These are phyloP conservation scores for Agaricus subrufescens DNA, from an alignment of 768 basidiomycete genomes.

Conservation along the genomic window DNA sequence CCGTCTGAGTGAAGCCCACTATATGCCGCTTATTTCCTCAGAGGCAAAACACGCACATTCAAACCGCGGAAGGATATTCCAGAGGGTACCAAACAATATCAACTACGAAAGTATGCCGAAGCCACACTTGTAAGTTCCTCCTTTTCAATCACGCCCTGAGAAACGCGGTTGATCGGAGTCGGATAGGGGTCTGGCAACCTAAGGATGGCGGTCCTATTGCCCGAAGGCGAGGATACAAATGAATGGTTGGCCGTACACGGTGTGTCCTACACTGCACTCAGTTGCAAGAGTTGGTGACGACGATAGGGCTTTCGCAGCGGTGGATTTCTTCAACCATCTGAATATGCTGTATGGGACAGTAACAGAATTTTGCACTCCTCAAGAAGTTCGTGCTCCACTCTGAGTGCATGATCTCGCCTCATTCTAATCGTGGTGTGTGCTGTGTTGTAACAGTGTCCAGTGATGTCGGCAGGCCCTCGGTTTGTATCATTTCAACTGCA, in stretches of 20 bases:
- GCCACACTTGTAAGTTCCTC: constrained; percentile 71
- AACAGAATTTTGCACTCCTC: constrained; percentile 94
- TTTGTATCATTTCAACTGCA: constrained; percentile 27
- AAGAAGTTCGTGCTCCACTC: constrained; percentile 58
- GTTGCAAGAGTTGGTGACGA: not conserved
- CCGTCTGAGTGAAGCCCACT: not conserved
- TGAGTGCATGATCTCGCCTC: constrained; percentile 8
- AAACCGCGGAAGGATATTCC: constrained; percentile 94
- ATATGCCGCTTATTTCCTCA: constrained; percentile 21
- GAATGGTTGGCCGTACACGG: constrained; percentile 99
- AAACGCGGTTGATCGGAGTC: not conserved
- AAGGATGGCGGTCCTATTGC: constrained; percentile 85
- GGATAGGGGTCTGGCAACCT: constrained; percentile 91
- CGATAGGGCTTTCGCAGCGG: constrained; percentile 48
- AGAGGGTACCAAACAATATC: constrained; percentile 96
- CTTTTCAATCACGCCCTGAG: not conserved
- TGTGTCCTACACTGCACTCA: constrained; percentile 27
- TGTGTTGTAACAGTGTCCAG: constrained; percentile 61
- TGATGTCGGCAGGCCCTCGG: constrained; percentile 96
- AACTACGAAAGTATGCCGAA: constrained; percentile 95
- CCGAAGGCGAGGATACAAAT: constrained; percentile 94
- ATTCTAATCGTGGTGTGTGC: not conserved
- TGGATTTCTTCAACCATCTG: constrained; percentile 99
- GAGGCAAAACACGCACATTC: constrained; percentile 92
- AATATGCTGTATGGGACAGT: constrained; percentile 99